These are phyloP conservation scores for Eimeria acervulina DNA, from an alignment of 169 alveolate genomes.

Conservation along the genomic window DNA sequence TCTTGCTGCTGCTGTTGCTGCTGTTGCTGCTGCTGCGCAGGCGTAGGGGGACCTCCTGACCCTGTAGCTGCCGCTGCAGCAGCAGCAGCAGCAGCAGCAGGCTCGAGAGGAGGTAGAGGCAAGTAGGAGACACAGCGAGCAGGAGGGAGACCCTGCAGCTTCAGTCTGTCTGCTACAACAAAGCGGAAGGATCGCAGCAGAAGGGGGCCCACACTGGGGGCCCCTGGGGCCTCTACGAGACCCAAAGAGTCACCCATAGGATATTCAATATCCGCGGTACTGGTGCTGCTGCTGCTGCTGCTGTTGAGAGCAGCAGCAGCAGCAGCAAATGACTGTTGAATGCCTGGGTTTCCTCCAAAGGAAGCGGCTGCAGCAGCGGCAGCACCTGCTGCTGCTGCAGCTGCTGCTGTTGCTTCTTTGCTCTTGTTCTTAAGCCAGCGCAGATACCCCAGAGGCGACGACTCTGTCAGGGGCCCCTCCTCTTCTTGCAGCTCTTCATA, in stretches of 20 bases:
- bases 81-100: not conserved
- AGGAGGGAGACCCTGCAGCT: not conserved
- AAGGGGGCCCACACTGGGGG: conserved; percentile 1
- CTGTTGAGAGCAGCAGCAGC: no score
- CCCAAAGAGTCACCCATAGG: conserved; percentile 6
- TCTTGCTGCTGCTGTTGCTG: conserved; percentile 15
- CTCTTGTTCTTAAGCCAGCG: conserved; percentile 28
- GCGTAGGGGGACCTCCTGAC: not conserved
- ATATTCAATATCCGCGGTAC: not conserved
- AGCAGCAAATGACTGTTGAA: no score
- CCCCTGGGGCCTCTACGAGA: conserved; percentile 17
- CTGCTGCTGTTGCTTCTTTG: conserved; percentile 6
- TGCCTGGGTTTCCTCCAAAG: no score
- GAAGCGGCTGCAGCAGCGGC: not conserved
- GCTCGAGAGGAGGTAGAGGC: not conserved
- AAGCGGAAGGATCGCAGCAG: not conserved
- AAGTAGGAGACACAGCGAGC: conserved; percentile 44
- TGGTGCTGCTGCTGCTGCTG: conserved; percentile 31
- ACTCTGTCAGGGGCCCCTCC: conserved; percentile 19
- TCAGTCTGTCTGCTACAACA: not conserved
- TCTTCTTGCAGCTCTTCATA: conserved; percentile 62
- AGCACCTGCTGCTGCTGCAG: conserved; percentile 53
- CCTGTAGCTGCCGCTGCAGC: not conserved
- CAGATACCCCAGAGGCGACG: conserved; percentile 38
- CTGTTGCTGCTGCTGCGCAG: conserved; percentile 39